Percentiles rank a stretch among this genome's conserved stretches.
These are phyloP conservation scores for Ormosia semicastrata DNA, from an alignment of 306 rosid genomes.

Conservation along the genomic window DNA sequence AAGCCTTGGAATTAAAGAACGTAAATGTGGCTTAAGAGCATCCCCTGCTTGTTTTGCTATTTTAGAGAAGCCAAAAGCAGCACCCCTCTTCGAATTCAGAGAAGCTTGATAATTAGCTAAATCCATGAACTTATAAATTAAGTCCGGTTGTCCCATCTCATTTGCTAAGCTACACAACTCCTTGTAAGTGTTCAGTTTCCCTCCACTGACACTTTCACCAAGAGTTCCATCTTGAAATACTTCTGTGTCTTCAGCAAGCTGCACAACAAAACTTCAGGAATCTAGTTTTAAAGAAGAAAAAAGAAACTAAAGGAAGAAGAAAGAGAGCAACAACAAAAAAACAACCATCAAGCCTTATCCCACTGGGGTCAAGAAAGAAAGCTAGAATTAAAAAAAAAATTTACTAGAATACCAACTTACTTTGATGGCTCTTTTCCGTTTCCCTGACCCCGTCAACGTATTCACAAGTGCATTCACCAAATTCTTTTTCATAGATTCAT, in stretches of 20 bases:
- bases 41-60: slow-evolving; percentile 96
- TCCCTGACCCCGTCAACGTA: slow-evolving; percentile 87
- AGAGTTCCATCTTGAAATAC: slow-evolving; percentile 93
- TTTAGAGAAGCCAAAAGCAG: slow-evolving; percentile 98
- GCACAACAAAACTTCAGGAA: slow-evolving; percentile 27
- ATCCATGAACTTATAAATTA: slow-evolving; percentile 97
- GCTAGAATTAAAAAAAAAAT: not conserved
- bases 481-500: slow-evolving; percentile 75
- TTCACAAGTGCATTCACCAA: slow-evolving; percentile 88
- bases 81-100: slow-evolving; percentile 89
- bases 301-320: slow-evolving; percentile 5
- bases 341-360: not conserved
- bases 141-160: slow-evolving; percentile 99
- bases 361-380: not conserved
- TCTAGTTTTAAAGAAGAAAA: not conserved
- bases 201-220: slow-evolving; percentile 76
- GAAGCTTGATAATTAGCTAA: slow-evolving; percentile 94
- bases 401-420: slow-evolving; percentile 45
- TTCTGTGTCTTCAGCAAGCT: slow-evolving; percentile 94
- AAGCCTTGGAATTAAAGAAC: slow-evolving; percentile 82
- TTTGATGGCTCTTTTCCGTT: slow-evolving; percentile 91
- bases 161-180: slow-evolving; percentile 94
- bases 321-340: slow-evolving; percentile 10
- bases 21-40: slow-evolving; percentile 83
- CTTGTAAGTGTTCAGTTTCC: slow-evolving; percentile 91